Base-by-base conservation (phyloP, 2,329 filamentous ascomycete genomes). In the Aulographum hederae region DNA sequence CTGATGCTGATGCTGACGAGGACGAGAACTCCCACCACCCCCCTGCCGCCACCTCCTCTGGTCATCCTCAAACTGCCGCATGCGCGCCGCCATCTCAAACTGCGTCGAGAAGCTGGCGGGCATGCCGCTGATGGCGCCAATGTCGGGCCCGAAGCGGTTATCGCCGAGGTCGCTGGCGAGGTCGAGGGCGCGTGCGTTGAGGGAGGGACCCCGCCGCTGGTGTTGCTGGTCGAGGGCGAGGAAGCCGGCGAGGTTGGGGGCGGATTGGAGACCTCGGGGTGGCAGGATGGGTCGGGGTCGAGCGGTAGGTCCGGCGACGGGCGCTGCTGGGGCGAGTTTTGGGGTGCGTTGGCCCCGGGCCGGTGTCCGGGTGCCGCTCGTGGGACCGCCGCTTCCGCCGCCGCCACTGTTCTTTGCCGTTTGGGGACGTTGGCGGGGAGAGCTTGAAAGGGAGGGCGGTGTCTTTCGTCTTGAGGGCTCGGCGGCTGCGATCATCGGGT, bases 81-180 rank as follows among this genome's bases (percentile, higher is more conserved):
- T 21, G 23, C 8, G 35, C 23, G 43, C 43, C 26, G 51, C 47
- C 21, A 54, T 44, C 31, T 34, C 36, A 19, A 38, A 5, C 46
- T 86, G 78, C 1, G 78, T 86, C 19, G 76, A 75, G 46, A 91
- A 85, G 32, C 78, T 85, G 5, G 74, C 75, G 0, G 78, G 73
- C 27, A 82, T 60, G 2, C 62, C 69, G 12, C 65, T 69, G 14
- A 75, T 60, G 20, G 72, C 67, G 20, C 70, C 71, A 26, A 71
- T 65, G 13, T 63, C 65, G 14, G 67, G 66, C 5, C 72, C 69
- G 41, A 69, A 54, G 8, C 54, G 50, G 42, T 63, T 73, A 42
- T 75, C 66, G 19, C 72, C 73, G 18, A 77, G 54, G 33, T 89
- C 82, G 4, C 78, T 85, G 23, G 78, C 72, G 5, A 81, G 62